Evolutionary conservation across 1,139 yeast species (phyloP), one percentile per base, ranked within the genome.

Genomic region (Taphrina sp.): DNA sequence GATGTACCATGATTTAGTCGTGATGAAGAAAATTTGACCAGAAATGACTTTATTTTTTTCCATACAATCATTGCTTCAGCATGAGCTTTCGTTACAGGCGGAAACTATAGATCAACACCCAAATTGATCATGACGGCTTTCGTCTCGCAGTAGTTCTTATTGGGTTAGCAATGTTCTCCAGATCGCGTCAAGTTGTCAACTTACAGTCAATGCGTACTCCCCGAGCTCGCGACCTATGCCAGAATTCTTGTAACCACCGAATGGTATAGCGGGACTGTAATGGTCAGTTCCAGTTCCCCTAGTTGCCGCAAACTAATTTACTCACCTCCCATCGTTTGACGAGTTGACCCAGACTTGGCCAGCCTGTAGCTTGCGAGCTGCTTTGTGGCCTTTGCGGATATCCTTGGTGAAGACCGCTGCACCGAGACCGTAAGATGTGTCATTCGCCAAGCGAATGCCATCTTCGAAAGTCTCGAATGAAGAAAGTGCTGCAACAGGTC

Each of bases 181-280:
- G n/a, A 12, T n/a, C n/a, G 5, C 31, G 31, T 28, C 31, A 28
- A 28, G 31, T 28, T 7, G 31, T 24, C 7, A 19, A 43, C 47
- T 43, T 43, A 43, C 47, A 12, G 34, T 49, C 65, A 87, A 77
- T 54, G 89, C 94, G 69, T 84, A 89, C 62, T 75, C 76, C 71
- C 95, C 95, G 83, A 87, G 81, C 77, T 87, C 95, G 74, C 95
- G 84, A 68, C 95, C 95, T 69, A 85, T 80, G 73, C 95, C 95
- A 61, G 94, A 84, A 72, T 83, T 81, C 69, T 83, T 83, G 79
- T 74, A 86, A 64, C 95, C 95, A 68, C 95, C 95, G 62, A 80
- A 80, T 61, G 85, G 85, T 68, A 85, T 43, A 17, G 47, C 29
- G 1, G 47, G 47, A 19, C 37, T 31, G 23, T 41, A 5, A 5